phyloP scores from a whole-genome alignment of 2,329 filamentous ascomycete genomes.

The Exophiala alcalophila region DNA sequence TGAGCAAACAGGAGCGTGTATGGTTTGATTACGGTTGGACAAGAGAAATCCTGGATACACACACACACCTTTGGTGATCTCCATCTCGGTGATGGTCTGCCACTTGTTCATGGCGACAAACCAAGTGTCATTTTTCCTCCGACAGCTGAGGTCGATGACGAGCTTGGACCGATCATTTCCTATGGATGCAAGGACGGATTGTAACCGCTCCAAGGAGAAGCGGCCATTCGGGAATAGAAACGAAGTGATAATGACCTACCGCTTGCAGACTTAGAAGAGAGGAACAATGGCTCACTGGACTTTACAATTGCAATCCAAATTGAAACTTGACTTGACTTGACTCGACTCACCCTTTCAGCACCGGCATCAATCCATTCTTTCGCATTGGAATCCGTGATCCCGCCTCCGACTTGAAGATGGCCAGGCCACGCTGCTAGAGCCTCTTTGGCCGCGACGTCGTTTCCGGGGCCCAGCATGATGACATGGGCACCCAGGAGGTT shows the following conservation, averaged over 20 bases:
- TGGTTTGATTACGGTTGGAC: background rate
- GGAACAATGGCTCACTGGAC: background rate
- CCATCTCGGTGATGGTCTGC: slow-evolving; percentile 97
- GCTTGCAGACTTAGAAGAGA: background rate
- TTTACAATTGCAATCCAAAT: no score
- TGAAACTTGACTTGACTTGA: no score
- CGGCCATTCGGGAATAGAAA: slow-evolving; percentile 82
- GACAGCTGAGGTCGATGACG: slow-evolving; percentile 92
- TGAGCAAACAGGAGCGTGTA: no score
- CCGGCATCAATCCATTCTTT: slow-evolving; percentile 80
- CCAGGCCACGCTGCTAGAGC: slow-evolving; percentile 75
- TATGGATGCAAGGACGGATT: slow-evolving; percentile 69
- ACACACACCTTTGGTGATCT: slow-evolving; percentile 73
- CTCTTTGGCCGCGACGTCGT: slow-evolving; percentile 73
- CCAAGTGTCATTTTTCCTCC: slow-evolving; percentile 73
- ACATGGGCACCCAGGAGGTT: slow-evolving; percentile 79
- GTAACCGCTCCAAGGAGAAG: slow-evolving; percentile 74
- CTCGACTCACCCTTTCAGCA: slow-evolving; percentile 73
- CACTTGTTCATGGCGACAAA: slow-evolving; percentile 99
- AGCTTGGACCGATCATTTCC: slow-evolving; percentile 73
- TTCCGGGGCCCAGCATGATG: slow-evolving; percentile 91
- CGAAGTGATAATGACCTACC: slow-evolving; percentile 93
- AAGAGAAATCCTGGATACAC: background rate
- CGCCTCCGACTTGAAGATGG: slow-evolving; percentile 87
- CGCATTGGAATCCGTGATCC: slow-evolving; percentile 83